phyloP scores from a whole-genome alignment of 208 protist genomes.

The Crithidia expoeki region DNA sequence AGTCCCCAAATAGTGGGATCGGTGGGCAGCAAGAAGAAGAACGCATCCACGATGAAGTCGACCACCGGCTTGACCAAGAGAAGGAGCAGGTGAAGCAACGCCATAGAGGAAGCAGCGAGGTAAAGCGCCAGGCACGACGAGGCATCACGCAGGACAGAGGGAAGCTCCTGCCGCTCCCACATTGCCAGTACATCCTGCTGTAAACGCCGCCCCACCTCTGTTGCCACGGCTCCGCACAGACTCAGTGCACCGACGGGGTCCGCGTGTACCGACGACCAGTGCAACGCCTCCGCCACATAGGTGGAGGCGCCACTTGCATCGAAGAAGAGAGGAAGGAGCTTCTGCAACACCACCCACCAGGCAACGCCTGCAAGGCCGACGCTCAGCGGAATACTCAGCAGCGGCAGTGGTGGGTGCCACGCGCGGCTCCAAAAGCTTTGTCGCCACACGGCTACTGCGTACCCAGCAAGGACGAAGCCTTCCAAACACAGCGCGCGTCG shows the following conservation, averaged over 20 bases:
- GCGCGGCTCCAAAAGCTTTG: conserved; percentile 48
- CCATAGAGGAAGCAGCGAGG: conserved; percentile 44
- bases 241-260: conserved; percentile 26
- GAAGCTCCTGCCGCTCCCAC: conserved; percentile 25
- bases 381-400: conserved; percentile 64
- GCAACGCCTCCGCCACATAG: conserved; percentile 19
- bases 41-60: conserved; percentile 29
- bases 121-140: conserved; percentile 34
- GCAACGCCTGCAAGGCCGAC: conserved; percentile 49
- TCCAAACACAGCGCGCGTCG: conserved; percentile 46
- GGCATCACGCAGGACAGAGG: conserved; percentile 14
- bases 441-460: conserved; percentile 49
- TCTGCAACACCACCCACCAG: conserved; percentile 45
- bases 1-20: conserved; percentile 79
- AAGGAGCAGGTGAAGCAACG: conserved; percentile 50
- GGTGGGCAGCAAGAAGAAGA: conserved; percentile 56
- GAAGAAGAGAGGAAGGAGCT: conserved; percentile 37
- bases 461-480: conserved; percentile 63
- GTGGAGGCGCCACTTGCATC: conserved; percentile 23
- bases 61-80: conserved; percentile 45
- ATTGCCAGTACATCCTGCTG: conserved; percentile 16
- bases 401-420: conserved; percentile 73
- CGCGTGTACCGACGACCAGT: conserved; percentile 27
- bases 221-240: conserved; percentile 36
- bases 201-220: conserved; percentile 35